Percentiles rank a stretch among this genome's conserved stretches.
Conservation (phyloP, 2,329 filamentous ascomycete species). For the Trichoderma lentiforme region DNA sequence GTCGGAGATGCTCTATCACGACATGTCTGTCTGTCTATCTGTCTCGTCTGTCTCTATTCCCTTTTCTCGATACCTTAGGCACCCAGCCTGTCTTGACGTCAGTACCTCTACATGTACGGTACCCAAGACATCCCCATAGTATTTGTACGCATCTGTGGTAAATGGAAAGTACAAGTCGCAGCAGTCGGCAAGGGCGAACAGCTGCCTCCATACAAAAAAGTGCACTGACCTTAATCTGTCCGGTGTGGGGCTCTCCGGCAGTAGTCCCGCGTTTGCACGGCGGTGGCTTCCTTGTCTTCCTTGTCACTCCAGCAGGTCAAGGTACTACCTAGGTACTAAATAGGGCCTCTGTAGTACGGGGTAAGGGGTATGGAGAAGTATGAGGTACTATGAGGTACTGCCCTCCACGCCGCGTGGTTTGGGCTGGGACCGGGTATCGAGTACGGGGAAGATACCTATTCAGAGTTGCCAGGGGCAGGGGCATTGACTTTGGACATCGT, state of each 20-base stretch:
- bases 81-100: background rate
- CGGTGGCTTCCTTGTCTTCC: constrained; percentile 5
- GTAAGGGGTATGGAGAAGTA: constrained; percentile 7
- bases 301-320: background rate
- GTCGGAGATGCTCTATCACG: background rate
- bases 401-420: background rate
- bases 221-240: constrained; percentile 10
- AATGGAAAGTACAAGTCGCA: background rate
- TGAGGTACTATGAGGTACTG: background rate
- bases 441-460: background rate
- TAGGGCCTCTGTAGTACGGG: background rate
- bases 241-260: constrained; percentile 15
- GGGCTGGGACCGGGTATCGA: background rate
- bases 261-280: constrained; percentile 16
- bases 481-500: background rate
- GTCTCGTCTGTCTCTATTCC: background rate
- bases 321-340: background rate
- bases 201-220: background rate
- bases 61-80: background rate
- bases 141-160: background rate
- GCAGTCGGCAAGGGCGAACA: background rate
- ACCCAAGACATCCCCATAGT: background rate
- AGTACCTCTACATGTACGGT: background rate
- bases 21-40: background rate
- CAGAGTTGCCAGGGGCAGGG: background rate